Evolutionary conservation across 2,329 filamentous ascomycete genomes (phyloP), one percentile per base, ranked within the genome.

Genomic region (Aureobasidium pullulans): DNA sequence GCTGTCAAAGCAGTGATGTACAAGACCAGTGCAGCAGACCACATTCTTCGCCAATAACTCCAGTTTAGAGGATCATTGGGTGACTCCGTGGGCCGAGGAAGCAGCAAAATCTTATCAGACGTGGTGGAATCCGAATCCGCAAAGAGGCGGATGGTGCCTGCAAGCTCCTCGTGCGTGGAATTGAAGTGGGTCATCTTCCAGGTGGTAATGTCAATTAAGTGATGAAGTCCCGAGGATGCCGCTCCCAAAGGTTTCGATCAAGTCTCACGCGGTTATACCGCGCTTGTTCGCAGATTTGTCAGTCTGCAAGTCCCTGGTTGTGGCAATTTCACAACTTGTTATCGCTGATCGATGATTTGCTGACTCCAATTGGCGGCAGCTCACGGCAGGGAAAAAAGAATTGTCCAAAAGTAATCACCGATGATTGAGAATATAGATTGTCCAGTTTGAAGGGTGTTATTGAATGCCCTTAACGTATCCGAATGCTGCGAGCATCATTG

Each of bases 1-100:
- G 81, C 81, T 0, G 81, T 83, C 52, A 84, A 66, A 1, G 75
- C 80, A 3, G 81, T 80, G 49, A 82, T 76, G 64, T 79, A 80
- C 57, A 79, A 76, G 32, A 82, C 76, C 5, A 84, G 70, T 6
- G 73, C 69, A 6, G 78, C 77, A 52, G 68, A 66, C 67, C 67
- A 70, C 56, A 66, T 67, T 54, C 70, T 69, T 6, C 68, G 59
- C 61, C 53, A 61, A 19, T 61, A 61, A 7, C 64, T 65, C 69
- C 69, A 70, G 52, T 70, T 70, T 36, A 71, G 56, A 9, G 69
- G 69, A 53, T 69, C 67, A 43, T 69, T 67, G 1, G 68, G 67
- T 23, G 66, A 67, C 37, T 65, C 63, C 0, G 67, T 81, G 37
- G 81, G 81, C 57, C 79, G 76, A 3, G 81, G 81, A 3, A 77